Evolutionary conservation across 495 filamentous ascomycete species (phyloP), one percentile per base, ranked within the genome.

Genomic region (Annulohypoxylon stygium): DNA sequence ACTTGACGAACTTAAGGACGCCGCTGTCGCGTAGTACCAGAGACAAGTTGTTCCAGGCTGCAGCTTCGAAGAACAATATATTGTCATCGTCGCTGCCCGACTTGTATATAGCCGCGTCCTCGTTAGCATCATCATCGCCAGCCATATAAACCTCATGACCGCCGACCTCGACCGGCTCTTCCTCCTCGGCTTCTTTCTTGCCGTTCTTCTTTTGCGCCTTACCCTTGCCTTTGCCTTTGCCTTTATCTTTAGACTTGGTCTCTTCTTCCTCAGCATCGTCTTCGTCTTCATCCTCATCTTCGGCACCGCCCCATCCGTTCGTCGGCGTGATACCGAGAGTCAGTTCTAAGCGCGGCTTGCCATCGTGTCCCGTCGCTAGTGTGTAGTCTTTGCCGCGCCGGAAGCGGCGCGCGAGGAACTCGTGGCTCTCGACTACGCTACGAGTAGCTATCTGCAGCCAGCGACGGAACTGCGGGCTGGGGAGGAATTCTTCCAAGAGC

Each of bases 81-180:
- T 93, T 93, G 75, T 97, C 95, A 63, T 97, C 95, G 45, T 95
- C 94, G n/a, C 89, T 89, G 51, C 84, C 80, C 9, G 90, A 87
- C 76, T 91, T 90, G 83, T 99, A 99, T 59, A 98, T 87, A 5
- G 96, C 96, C 2, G 94, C 93, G 75, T 95, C 93, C 18, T 88
- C 90, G 61, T 90, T 84, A 30, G 88, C 86, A 45, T 91, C 90
- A 43, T 96, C 93, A 69, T 96, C 93, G 54, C 89, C 91, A 14
- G 92, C 92, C 93, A 97, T 95, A 84, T 97, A 97, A 47, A 94
- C 91, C 78, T 97, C 93, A 75, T 97, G 93, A 18, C 94, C 94
- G 65, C 94, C 94, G 14, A 94, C 89, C 71, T 92, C 89, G 50
- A 87, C 72, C 59, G 50, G 69, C 67, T 78, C 70, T 48, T 79